phyloP scores from a whole-genome alignment of 2,329 filamentous ascomycete genomes.

The Gaeumannomyces tritici region DNA sequence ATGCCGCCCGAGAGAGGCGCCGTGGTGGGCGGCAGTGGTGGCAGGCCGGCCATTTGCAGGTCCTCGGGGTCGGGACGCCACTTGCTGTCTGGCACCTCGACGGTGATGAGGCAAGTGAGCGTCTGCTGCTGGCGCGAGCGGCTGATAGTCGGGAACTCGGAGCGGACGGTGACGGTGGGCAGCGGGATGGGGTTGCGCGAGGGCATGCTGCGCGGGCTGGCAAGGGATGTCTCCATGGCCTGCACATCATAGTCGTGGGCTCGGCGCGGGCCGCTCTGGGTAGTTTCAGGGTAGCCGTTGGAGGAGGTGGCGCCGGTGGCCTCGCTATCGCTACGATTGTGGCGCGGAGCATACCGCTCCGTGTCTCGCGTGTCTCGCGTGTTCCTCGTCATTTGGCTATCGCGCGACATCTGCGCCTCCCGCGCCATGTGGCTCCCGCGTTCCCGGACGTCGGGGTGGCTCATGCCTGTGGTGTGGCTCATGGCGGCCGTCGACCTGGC shows the following conservation, averaged over 20 bases:
- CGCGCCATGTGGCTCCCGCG: conserved; percentile 27
- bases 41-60: conserved; percentile 43
- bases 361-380: conserved; percentile 14
- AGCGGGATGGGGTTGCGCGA: conserved; percentile 81
- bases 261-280: conserved; percentile 56
- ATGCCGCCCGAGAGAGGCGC: not conserved
- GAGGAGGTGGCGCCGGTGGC: conserved; percentile 66
- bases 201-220: conserved; percentile 55
- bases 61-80: conserved; percentile 84
- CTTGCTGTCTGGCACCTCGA: conserved; percentile 87
- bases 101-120: conserved; percentile 84
- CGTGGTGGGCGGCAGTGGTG: conserved; percentile 24
- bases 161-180: conserved; percentile 87
- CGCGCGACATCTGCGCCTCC: too few species aligned
- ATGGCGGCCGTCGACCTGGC: conserved; percentile 19
- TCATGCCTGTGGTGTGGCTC: conserved; percentile 23
- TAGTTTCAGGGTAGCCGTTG: conserved; percentile 68
- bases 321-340: conserved; percentile 71
- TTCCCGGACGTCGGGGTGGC: conserved; percentile 21
- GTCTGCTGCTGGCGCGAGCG: conserved; percentile 90
- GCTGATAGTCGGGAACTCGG: conserved; percentile 91
- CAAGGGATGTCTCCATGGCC: conserved; percentile 82
- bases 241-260: conserved; percentile 93
- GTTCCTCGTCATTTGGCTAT: conserved; percentile 21
- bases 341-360: conserved; percentile 40